A percentile compares a stretch with the other conserved stretches of the same genome.
Conservation (phyloP, 306 rosid species). For the Cicer cuneatum region DNA sequence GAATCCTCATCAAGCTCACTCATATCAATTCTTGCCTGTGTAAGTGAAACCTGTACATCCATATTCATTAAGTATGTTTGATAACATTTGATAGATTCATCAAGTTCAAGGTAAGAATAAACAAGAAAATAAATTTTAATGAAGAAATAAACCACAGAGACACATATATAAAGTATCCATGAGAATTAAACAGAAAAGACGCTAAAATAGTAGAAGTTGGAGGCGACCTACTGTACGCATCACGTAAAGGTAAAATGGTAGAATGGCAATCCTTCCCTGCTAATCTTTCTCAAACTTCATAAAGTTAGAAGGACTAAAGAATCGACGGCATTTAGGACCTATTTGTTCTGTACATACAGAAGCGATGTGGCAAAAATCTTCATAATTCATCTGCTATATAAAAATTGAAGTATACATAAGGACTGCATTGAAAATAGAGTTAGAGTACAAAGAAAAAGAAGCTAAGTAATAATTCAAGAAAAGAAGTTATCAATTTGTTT, state of each 20-base stretch:
- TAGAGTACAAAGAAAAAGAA: conserved; percentile 34
- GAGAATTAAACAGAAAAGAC: conserved; percentile 28
- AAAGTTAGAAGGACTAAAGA: conserved; percentile 98
- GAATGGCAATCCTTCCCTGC: conserved; percentile 98
- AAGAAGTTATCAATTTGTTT: conserved; percentile 8
- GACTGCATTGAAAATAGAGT: conserved; percentile 33
- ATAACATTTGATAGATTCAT: conserved; percentile 35
- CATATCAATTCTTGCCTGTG: conserved; percentile 99
- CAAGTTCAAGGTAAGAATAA: conserved; percentile 25
- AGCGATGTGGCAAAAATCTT: conserved; percentile 99
- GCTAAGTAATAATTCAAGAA: conserved; percentile 13
- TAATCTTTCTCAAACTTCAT: conserved; percentile 99
- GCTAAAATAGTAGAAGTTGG: conserved; percentile 11
- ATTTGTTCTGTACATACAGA: conserved; percentile 98
- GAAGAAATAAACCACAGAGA: conserved; percentile 14
- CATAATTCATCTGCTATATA: conserved; percentile 91
- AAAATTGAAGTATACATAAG: conserved; percentile 44
- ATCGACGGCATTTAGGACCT: conserved; percentile 92
- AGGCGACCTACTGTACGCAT: conserved; percentile 88
- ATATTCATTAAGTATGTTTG: conserved; percentile 43
- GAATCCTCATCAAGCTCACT: conserved; percentile 99
- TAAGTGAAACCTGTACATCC: conserved; percentile 87
- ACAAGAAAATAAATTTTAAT: conserved; percentile 6
- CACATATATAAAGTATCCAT: not conserved
- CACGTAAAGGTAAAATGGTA: conserved; percentile 98